Conservation (phyloP, 345 rosid genomes). For the Theobroma cacao region DNA sequence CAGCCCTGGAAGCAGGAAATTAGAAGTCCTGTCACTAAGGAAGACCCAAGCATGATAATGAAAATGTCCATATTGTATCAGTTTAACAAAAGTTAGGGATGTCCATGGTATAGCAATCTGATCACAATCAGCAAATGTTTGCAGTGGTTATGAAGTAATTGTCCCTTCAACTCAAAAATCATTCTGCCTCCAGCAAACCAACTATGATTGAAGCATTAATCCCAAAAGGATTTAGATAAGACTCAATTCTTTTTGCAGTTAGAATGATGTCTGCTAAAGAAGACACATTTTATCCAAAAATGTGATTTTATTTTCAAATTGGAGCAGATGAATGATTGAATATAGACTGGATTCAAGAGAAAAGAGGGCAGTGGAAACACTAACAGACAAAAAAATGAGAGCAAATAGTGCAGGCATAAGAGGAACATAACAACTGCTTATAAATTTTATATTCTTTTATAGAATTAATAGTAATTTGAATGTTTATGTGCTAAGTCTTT, state of each 20-base stretch:
- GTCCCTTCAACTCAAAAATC: not conserved
- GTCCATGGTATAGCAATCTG: not conserved
- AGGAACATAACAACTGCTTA: not conserved
- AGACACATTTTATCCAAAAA: not conserved
- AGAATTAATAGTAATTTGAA: not conserved
- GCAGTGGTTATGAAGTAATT: not conserved
- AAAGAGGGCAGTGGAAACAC: not conserved
- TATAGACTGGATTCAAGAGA: not conserved
- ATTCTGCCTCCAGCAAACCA: not conserved
- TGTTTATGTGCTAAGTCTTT: not conserved
- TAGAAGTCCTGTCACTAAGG: not conserved
- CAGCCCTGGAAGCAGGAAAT: not conserved
- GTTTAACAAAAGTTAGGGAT: not conserved
- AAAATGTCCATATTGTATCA: too few species aligned
- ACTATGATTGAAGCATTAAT: not conserved
- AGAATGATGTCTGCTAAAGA: not conserved
- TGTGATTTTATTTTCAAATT: not conserved
- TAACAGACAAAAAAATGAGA: not conserved
- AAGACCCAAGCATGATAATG: too few species aligned
- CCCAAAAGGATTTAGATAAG: not conserved
- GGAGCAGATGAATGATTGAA: not conserved
- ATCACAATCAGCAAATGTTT: not conserved
- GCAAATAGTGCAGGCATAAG: too few species aligned
- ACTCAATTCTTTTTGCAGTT: not conserved
- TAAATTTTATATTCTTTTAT: too few species aligned